Conservation (phyloP, 1,284 basidiomycete species). For the Salmacisia buchloeana region DNA sequence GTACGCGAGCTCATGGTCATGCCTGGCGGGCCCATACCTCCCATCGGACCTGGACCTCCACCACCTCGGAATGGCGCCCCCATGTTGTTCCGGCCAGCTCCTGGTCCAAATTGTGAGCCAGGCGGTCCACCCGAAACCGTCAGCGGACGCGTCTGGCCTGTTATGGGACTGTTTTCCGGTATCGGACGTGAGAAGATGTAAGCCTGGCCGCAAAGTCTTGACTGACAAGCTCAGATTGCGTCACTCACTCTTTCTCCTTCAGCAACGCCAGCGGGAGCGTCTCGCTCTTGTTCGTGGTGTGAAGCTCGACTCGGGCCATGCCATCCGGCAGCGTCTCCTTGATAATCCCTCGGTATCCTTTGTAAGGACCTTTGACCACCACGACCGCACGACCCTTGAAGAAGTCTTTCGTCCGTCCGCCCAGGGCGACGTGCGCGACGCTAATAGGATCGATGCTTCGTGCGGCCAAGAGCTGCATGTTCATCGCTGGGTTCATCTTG, state of each 20-base stretch:
- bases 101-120: not conserved
- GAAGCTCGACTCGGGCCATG: slow-evolving; percentile 80
- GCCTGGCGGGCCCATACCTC: slow-evolving; percentile 4
- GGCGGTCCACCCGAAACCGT: not conserved
- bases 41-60: not conserved
- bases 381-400: slow-evolving; percentile 75
- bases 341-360: slow-evolving; percentile 85
- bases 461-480: slow-evolving; percentile 19
- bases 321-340: slow-evolving; percentile 80
- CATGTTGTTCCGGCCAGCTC: not conserved
- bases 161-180: not conserved
- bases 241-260: slow-evolving; percentile 64
- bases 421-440: not conserved
- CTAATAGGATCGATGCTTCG: not conserved
- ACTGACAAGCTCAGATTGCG: not conserved
- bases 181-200: not conserved
- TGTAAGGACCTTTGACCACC: slow-evolving; percentile 80
- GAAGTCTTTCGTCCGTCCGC: slow-evolving; percentile 57
- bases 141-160: not conserved
- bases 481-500: slow-evolving; percentile 66
- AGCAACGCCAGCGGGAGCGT: slow-evolving; percentile 77
- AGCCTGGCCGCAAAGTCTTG: slow-evolving; percentile 17
- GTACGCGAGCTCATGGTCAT: slow-evolving; percentile 26
- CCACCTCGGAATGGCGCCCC: not conserved
- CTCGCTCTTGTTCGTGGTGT: slow-evolving; percentile 83